A percentile compares a stretch with the other conserved stretches of the same genome.
These are phyloP conservation scores for sorghum (Sorghum bicolor) DNA, from an alignment of 176 grass and related monocot genomes.

Conservation along the genomic window DNA sequence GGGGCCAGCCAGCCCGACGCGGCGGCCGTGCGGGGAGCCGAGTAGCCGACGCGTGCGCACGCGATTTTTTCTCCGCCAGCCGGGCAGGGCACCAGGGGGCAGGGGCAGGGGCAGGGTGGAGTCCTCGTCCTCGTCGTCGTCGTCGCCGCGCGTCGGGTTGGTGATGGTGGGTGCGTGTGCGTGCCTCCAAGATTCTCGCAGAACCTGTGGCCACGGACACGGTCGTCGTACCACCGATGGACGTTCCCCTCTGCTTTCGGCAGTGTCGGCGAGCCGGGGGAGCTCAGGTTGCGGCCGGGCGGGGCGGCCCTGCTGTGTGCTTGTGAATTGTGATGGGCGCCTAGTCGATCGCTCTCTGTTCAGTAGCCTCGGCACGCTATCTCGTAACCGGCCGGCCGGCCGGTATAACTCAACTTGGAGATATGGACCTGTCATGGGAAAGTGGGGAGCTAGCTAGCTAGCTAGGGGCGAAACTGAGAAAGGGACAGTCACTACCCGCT, in stretches of 20 bases:
- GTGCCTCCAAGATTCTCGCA: conserved; percentile 29
- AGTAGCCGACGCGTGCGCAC: not conserved
- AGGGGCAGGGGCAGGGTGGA: too few species aligned
- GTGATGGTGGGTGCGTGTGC: too few species aligned
- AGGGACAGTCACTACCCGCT: conserved; percentile 14
- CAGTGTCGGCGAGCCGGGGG: conserved; percentile 17
- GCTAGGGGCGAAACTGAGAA: not conserved
- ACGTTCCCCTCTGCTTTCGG: conserved; percentile 19
- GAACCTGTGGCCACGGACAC: conserved; percentile 12
- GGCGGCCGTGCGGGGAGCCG: not conserved
- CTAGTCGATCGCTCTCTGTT: not conserved
- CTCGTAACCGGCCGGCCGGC: not conserved
- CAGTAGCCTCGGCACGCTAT: not conserved
- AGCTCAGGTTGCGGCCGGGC: too few species aligned
- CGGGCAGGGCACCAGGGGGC: too few species aligned
- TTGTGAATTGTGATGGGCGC: too few species aligned
- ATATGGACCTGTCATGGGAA: not conserved
- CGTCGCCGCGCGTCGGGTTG: not conserved
- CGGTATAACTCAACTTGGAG: conserved; percentile 51
- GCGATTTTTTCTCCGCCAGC: not conserved
- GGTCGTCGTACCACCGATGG: not conserved
- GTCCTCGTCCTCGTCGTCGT: too few species aligned
- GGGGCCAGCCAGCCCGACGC: too few species aligned
- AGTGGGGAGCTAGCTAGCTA: not conserved
- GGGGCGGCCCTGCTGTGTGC: too few species aligned